A percentile compares a stretch with the other conserved stretches of the same genome.
Conservation (phyloP, 768 basidiomycete species). For the Mycena vulgaris region DNA sequence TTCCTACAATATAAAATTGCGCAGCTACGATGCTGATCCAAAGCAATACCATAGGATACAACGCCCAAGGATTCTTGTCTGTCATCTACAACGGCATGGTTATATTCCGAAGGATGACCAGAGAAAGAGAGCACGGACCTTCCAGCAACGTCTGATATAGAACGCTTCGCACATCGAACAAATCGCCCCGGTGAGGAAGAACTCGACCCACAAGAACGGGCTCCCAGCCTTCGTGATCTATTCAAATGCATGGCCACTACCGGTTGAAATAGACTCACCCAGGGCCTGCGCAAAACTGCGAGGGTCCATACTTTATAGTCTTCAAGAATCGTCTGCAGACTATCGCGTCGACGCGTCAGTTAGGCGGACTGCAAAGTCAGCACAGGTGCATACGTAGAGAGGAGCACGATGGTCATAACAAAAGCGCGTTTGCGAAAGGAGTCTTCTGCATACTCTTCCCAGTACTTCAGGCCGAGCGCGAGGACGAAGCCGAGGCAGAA, state of each 20-base stretch:
- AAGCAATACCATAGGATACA: constrained; percentile 51
- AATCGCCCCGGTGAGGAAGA: constrained; percentile 65
- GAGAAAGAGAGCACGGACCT: constrained; percentile 49
- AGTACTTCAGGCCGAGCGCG: constrained; percentile 58
- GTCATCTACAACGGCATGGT: constrained; percentile 54
- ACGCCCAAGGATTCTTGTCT: constrained; percentile 53
- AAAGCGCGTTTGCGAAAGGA: constrained; percentile 58
- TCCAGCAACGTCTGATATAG: constrained; percentile 67
- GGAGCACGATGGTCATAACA: constrained; percentile 55
- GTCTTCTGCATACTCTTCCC: constrained; percentile 61
- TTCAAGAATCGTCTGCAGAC: constrained; percentile 58
- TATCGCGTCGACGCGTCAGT: constrained; percentile 28
- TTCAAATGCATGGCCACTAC: not conserved
- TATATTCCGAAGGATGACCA: not conserved
- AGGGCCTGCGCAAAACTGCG: constrained; percentile 47
- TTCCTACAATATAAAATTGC: constrained; percentile 57
- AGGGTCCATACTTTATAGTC: constrained; percentile 61
- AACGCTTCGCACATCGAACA: constrained; percentile 64
- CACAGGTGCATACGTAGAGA: constrained; percentile 56
- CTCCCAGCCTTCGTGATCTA: constrained; percentile 52
- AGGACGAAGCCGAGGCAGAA: constrained; percentile 63
- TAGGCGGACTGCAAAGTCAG: not conserved
- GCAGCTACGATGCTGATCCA: constrained; percentile 53
- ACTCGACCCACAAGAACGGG: constrained; percentile 59
- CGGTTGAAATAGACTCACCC: constrained; percentile 48